These are phyloP conservation scores for Fusarium verticillioides DNA, from an alignment of 2,329 filamentous ascomycete species.

Conservation along the genomic window DNA sequence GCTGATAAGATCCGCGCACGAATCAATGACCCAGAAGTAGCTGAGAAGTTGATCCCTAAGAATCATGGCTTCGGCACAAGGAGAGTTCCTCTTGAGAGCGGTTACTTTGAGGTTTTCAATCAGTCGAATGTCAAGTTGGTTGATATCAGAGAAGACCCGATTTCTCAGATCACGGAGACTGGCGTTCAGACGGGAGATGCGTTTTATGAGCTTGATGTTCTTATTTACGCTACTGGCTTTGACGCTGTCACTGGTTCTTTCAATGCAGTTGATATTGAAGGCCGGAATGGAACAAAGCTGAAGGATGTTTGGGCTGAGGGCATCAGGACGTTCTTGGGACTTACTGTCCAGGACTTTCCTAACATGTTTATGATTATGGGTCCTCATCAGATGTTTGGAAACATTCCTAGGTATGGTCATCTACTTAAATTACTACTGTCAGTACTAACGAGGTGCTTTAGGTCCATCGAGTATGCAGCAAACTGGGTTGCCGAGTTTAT, in stretches of 20 bases:
- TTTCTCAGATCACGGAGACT: constrained; percentile 25
- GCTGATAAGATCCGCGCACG: constrained; percentile 27
- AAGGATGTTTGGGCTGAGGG: constrained; percentile 52
- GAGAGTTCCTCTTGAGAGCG: constrained; percentile 30
- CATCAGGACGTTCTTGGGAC: constrained; percentile 55
- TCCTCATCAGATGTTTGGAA: constrained; percentile 57
- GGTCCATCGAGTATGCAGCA: constrained; percentile 55
- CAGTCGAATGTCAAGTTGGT: constrained; percentile 29
- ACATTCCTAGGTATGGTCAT: constrained; percentile 49
- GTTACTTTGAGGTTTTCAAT: constrained; percentile 35
- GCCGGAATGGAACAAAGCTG: constrained; percentile 53
- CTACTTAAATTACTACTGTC: fast-evolving
- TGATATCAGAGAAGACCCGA: constrained; percentile 30
- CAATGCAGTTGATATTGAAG: constrained; percentile 55
- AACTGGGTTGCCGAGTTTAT: constrained; percentile 52
- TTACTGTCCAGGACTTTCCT: constrained; percentile 55
- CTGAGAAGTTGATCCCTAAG: constrained; percentile 32
- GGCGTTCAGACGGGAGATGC: constrained; percentile 23
- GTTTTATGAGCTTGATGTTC: constrained; percentile 31
- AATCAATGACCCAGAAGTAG: constrained; percentile 12
- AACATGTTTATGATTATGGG: constrained; percentile 62
- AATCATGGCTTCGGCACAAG: constrained; percentile 29
- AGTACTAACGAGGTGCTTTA: background rate
- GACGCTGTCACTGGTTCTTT: constrained; percentile 47
- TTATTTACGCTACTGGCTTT: constrained; percentile 40